Conservation (phyloP, 2,329 filamentous ascomycete genomes). For the Fusarium sp. region DNA sequence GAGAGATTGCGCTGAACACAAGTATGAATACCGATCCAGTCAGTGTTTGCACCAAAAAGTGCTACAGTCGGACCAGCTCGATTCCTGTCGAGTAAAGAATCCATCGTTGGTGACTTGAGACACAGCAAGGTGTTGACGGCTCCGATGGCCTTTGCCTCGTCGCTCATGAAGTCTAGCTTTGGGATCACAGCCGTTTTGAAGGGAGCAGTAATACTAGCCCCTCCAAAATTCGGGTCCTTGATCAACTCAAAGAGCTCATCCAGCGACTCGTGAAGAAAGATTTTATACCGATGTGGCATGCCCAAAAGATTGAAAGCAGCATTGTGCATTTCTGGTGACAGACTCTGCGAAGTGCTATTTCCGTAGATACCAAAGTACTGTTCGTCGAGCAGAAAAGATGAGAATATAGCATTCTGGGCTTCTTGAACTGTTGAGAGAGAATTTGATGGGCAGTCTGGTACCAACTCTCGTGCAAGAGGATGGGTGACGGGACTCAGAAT, state of each 20-base stretch:
- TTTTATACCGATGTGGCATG: constrained; percentile 9
- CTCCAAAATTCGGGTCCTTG: neutral
- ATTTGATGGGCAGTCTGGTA: neutral
- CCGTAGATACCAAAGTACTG: constrained; percentile 18
- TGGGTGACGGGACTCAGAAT: constrained; percentile 19
- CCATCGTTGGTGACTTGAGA: neutral
- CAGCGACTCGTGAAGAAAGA: neutral
- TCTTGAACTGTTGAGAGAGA: constrained; percentile 2
- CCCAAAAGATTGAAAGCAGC: constrained; percentile 1
- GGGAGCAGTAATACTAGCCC: constrained; percentile 5
- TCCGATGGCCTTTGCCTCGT: constrained; percentile 14
- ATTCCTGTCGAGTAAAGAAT: constrained; percentile 1
- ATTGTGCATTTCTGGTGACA: constrained; percentile 17
- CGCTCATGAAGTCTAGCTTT: constrained; percentile 5
- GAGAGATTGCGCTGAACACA: constrained; percentile 17
- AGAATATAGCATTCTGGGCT: neutral
- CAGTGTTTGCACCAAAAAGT: constrained; percentile 10
- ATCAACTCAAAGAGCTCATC: neutral
- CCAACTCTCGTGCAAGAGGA: neutral
- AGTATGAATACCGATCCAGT: constrained; percentile 15
- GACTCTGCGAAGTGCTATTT: constrained; percentile 4
- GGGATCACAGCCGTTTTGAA: constrained; percentile 16
- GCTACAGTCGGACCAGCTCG: neutral
- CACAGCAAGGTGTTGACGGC: constrained; percentile 9
- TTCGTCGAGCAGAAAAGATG: neutral